Percentiles rank a stretch among this genome's conserved stretches.
Evolutionary conservation across 106 monocot species (phyloP).

Genomic region (Xerophyta viscosa): DNA sequence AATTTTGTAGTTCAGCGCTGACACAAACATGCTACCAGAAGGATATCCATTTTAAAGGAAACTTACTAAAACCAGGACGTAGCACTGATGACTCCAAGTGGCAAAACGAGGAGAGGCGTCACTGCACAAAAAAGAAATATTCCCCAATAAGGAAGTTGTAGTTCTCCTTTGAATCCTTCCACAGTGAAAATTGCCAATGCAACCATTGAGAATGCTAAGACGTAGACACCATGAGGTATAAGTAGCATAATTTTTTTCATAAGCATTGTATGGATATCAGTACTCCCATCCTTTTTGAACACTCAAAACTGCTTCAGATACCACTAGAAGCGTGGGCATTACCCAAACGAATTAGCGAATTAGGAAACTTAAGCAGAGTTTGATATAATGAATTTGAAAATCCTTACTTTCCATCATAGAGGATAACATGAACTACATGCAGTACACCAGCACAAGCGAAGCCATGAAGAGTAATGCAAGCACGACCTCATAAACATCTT

Average conservation of each 20-base stretch:
- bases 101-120: conserved; percentile 53
- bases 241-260: conserved; percentile 11
- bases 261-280: conserved; percentile 7
- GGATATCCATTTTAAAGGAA: too few relatives aligned
- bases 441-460: conserved; percentile 1
- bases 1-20: too few relatives aligned
- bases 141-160: conserved; percentile 48
- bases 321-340: too few relatives aligned
- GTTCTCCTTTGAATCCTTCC: conserved; percentile 10
- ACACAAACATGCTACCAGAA: too few relatives aligned
- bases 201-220: conserved; percentile 6
- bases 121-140: conserved; percentile 38
- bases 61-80: too few relatives aligned
- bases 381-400: too few relatives aligned
- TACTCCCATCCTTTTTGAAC: neutral
- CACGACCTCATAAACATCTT: conserved; percentile 6
- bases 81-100: conserved; percentile 51
- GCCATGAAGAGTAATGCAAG: neutral
- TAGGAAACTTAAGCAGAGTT: neutral
- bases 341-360: neutral
- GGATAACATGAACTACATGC: conserved; percentile 2
- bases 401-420: conserved; percentile 4
- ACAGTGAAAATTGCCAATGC: too few relatives aligned
- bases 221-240: conserved; percentile 17
- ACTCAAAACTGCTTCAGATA: too few relatives aligned